Conservation (phyloP, 768 basidiomycete species). For the Lactifluus pinguis region DNA sequence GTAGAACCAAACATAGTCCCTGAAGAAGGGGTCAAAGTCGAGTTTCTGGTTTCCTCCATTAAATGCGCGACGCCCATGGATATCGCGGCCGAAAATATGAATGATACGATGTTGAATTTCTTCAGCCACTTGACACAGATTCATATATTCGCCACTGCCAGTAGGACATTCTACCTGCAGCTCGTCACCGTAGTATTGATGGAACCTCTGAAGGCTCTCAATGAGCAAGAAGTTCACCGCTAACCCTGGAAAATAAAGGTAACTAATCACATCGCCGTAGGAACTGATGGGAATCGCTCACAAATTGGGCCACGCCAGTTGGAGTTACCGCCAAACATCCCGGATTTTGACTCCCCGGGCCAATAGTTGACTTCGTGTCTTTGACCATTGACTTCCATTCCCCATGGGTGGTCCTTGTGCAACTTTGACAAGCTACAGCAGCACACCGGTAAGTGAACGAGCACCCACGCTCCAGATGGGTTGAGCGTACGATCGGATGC, state of each 20-base stretch:
- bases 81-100: constrained; percentile 93
- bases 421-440: constrained; percentile 68
- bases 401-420: constrained; percentile 91
- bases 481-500: constrained; percentile 79
- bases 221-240: constrained; percentile 95
- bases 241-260: constrained; percentile 49
- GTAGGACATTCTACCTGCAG: constrained; percentile 95
- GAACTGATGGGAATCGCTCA: constrained; percentile 27
- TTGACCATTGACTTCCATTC: constrained; percentile 88
- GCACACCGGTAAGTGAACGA: background rate
- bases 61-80: constrained; percentile 76
- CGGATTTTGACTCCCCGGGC: constrained; percentile 95
- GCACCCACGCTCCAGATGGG: background rate
- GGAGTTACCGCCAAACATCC: constrained; percentile 99
- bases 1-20: constrained; percentile 95
- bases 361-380: constrained; percentile 91
- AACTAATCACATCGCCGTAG: constrained; percentile 1
- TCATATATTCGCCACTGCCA: constrained; percentile 96
- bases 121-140: constrained; percentile 86
- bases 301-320: constrained; percentile 93
- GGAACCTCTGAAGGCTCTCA: constrained; percentile 93
- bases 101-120: constrained; percentile 99
- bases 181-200: constrained; percentile 94
- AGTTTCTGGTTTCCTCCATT: constrained; percentile 86
- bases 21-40: constrained; percentile 90